phyloP scores from a whole-genome alignment of 2,329 filamentous ascomycete genomes.

The Fusarium nodosum region DNA sequence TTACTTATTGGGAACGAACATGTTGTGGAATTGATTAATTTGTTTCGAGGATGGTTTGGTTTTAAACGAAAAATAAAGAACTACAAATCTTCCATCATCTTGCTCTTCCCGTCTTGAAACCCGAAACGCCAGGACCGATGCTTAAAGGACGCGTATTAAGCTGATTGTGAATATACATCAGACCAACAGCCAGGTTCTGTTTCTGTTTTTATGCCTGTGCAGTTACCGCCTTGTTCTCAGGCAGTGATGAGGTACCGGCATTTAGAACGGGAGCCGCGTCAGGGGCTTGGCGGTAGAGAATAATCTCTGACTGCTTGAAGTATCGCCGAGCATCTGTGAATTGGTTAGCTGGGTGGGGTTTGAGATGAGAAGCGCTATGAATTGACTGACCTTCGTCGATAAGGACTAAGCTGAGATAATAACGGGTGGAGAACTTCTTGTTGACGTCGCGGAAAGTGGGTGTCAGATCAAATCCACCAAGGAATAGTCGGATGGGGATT shows the following conservation, averaged over 20 bases:
- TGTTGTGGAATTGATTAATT: slow-evolving; percentile 47
- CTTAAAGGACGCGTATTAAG: slow-evolving; percentile 53
- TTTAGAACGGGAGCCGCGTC: slow-evolving; percentile 59
- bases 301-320: slow-evolving; percentile 99
- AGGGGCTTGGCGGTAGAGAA: slow-evolving; percentile 87
- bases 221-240: slow-evolving; percentile 62
- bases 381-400: slow-evolving; percentile 85
- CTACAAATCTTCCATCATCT: slow-evolving; percentile 46
- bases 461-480: slow-evolving; percentile 96
- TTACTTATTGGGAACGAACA: slow-evolving; percentile 44
- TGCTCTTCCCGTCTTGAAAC: slow-evolving; percentile 49
- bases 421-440: slow-evolving; percentile 99
- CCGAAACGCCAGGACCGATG: slow-evolving; percentile 58
- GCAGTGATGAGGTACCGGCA: slow-evolving; percentile 59
- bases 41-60: slow-evolving; percentile 39
- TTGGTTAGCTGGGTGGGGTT: slow-evolving; percentile 33
- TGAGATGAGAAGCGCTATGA: neutral
- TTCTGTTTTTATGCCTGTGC: slow-evolving; percentile 42
- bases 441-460: slow-evolving; percentile 99
- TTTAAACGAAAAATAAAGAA: slow-evolving; percentile 39
- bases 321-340: slow-evolving; percentile 90
- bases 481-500: slow-evolving; percentile 95
- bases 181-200: slow-evolving; percentile 21
- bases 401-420: slow-evolving; percentile 95
- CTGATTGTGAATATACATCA: slow-evolving; percentile 46